A percentile compares a stretch with the other conserved stretches of the same genome.
Evolutionary conservation across 192 early-diverging fungal genomes (phyloP).

Genomic region (Coemansia sp.): DNA sequence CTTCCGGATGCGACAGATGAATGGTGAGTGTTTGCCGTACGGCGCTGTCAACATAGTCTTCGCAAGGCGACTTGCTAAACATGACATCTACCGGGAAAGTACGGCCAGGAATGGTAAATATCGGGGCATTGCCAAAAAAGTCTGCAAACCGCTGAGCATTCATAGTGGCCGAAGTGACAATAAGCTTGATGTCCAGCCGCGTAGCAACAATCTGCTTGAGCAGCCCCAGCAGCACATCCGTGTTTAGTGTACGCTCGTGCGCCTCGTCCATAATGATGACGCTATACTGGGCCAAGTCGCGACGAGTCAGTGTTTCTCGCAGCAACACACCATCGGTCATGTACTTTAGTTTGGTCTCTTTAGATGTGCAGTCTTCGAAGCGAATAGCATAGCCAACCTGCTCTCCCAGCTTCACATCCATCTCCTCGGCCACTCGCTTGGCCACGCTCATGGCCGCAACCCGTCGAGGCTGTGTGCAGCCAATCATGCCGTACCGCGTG

Average conservation of each 20-base stretch:
- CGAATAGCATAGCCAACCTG: constrained; percentile 98
- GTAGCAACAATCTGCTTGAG: constrained; percentile 76
- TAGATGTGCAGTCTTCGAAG: constrained; percentile 96
- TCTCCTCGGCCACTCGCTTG: constrained; percentile 96
- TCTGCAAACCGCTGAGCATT: constrained; percentile 90
- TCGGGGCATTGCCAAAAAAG: constrained; percentile 88
- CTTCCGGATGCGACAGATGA: constrained; percentile 88
- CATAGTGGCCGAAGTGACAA: constrained; percentile 95
- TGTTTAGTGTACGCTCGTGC: constrained; percentile 94
- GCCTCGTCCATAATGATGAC: constrained; percentile 97
- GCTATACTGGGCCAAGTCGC: constrained; percentile 80
- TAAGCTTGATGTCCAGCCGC: constrained; percentile 89
- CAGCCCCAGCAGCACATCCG: constrained; percentile 94
- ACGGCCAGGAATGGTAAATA: constrained; percentile 94
- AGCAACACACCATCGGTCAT: constrained; percentile 99
- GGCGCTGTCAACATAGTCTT: constrained; percentile 94
- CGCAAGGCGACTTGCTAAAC: constrained; percentile 90
- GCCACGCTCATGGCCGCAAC: constrained; percentile 99
- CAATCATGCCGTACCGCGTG: constrained; percentile 81
- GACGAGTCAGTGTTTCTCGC: constrained; percentile 86
- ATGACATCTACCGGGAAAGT: constrained; percentile 94
- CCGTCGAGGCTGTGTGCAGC: constrained; percentile 97
- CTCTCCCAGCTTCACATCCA: constrained; percentile 85
- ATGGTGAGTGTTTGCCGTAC: constrained; percentile 94
- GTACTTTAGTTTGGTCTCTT: constrained; percentile 90